Conservation (phyloP, 345 rosid genomes). For the Eucalyptus victrix region DNA sequence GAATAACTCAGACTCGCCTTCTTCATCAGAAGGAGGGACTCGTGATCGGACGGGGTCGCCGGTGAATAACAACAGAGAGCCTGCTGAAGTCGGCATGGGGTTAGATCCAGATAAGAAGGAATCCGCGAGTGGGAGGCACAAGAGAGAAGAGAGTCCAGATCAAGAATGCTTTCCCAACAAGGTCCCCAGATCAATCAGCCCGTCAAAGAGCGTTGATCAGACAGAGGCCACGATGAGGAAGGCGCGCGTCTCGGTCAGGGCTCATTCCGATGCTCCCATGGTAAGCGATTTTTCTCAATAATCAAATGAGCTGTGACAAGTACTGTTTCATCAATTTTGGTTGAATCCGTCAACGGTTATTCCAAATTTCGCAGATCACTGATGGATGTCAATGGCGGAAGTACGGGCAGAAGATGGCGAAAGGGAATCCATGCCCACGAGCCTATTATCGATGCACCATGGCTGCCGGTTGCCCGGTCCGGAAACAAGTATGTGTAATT, state of each 20-base stretch:
- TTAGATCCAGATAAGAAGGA: slow-evolving; percentile 10
- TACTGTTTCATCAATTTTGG: not conserved
- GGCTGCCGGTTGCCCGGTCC: slow-evolving; percentile 75
- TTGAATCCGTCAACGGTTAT: not conserved
- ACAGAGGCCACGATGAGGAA: slow-evolving; percentile 62
- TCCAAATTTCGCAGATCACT: slow-evolving; percentile 16
- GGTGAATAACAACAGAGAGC: not conserved
- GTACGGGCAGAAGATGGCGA: slow-evolving; percentile 76
- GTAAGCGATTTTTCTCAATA: not conserved
- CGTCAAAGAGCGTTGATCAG: slow-evolving; percentile 36
- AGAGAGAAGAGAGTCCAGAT: slow-evolving; percentile 28
- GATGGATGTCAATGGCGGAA: slow-evolving; percentile 84
- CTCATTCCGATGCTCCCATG: slow-evolving; percentile 36
- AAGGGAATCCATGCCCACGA: slow-evolving; percentile 76
- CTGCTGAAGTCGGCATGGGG: not conserved
- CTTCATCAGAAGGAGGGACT: slow-evolving; percentile 39
- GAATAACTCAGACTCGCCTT: slow-evolving; percentile 9
- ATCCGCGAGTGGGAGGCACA: not conserved
- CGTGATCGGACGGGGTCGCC: slow-evolving; percentile 27
- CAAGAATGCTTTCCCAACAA: slow-evolving; percentile 24
- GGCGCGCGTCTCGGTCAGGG: slow-evolving; percentile 61
- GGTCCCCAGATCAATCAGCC: slow-evolving; percentile 21
- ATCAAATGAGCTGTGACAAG: not conserved
- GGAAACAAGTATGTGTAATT: slow-evolving; percentile 38
- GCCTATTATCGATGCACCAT: slow-evolving; percentile 76